Evolutionary conservation across 2,329 filamentous ascomycete species (phyloP), one percentile per base, ranked within the genome.

Genomic region (Thermomyces lanuginosus): DNA sequence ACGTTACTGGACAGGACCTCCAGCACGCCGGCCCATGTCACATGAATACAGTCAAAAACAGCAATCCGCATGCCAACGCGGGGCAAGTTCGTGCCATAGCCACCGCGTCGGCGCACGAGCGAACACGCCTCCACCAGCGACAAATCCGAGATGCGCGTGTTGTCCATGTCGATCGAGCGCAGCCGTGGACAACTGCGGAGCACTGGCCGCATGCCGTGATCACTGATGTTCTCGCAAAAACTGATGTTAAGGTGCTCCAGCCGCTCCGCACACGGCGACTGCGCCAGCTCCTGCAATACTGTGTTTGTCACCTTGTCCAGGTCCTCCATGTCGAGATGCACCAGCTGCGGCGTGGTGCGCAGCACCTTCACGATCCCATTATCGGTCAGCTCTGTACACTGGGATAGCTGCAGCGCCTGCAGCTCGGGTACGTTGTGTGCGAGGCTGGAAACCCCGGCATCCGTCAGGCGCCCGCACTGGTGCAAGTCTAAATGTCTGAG

Each of bases 21-120:
- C 25, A 79, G 75, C 19, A 93, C 69, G 16, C 86, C 86, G 0
- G 80, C 79, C 86, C 86, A 95, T 1, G 82, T 92, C 3, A 95
- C 72, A 41, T 86, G 80, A 37, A 76, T 71, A 49, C 86, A 95
- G 55, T 98, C 89, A 47, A 89, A 98, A 5, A 86, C 74, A 1
- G 84, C 76, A 37, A 95, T 59, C 22, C 69, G 69, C 2, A 95
- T 61, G 5, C 79, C 78, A 9, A 78, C 49, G 19, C 53, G 51
- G 2, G 74, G 72, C 3, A 51, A 39, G 4, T 50, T 41, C 6
- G 53, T 52, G n/a, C 56, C 51, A 34, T 63, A 63, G 16, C 61
- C 68, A n/a, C n/a, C n/a, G 21, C 82, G 76, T 27, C 63, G 61
- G 30, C 74, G 71, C 9, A 92, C 69, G 58, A 80, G 78, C n/a